Percentiles rank a stretch among this genome's conserved stretches.
phyloP scores from a whole-genome alignment of 176 grass and related monocot species.

The Saccharum spontaneum region DNA sequence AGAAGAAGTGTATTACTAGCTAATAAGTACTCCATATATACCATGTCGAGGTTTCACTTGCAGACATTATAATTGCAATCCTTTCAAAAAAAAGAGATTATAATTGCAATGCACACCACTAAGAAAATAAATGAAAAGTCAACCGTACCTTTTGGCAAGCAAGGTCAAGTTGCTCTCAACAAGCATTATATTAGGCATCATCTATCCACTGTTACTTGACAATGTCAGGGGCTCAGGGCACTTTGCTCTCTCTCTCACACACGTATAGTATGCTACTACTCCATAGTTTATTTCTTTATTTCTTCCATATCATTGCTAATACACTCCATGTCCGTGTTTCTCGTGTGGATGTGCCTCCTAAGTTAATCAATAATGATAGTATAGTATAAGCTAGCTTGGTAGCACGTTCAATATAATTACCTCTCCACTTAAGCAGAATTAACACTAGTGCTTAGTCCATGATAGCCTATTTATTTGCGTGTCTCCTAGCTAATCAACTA shows the following conservation, averaged over 20 bases:
- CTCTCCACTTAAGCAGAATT: neutral
- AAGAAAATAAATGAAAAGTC: neutral
- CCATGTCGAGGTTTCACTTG: too few relatives aligned
- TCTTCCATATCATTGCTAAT: neutral
- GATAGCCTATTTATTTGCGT: neutral
- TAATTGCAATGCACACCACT: neutral
- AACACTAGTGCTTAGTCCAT: slow-evolving; percentile 6
- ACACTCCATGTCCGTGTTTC: neutral
- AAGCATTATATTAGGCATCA: neutral
- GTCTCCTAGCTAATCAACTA: neutral
- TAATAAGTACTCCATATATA: too few relatives aligned
- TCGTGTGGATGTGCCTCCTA: neutral
- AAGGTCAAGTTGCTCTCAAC: neutral
- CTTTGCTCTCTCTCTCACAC: neutral
- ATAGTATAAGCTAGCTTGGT: neutral
- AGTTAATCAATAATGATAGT: neutral
- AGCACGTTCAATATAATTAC: neutral
- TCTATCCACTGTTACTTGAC: neutral
- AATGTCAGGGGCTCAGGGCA: neutral
- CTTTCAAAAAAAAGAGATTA: neutral
- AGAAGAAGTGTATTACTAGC: too few relatives aligned
- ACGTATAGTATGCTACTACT: too few relatives aligned
- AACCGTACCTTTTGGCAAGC: neutral
- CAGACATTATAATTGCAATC: neutral
- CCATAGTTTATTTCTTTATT: neutral